A percentile compares a stretch with the other conserved stretches of the same genome.
These are phyloP conservation scores for Calonectria multiphialidica DNA, from an alignment of 2,329 filamentous ascomycete species.

Conservation along the genomic window DNA sequence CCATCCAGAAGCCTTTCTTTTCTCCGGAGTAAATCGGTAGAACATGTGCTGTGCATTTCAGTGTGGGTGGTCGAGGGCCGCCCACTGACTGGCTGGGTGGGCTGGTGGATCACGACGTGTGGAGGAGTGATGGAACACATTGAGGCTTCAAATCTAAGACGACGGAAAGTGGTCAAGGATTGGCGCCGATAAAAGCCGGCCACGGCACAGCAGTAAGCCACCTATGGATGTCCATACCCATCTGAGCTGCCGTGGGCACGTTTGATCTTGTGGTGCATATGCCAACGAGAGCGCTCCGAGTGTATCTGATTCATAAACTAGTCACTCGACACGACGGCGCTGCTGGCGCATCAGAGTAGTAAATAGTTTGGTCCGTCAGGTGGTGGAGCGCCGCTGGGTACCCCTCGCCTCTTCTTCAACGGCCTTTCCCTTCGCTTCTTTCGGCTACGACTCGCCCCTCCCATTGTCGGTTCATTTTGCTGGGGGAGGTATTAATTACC, in stretches of 20 bases:
- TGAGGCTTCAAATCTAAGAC: conserved; percentile 2
- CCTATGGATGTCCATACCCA: neutral
- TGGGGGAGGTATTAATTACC: neutral
- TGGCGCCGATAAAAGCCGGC: neutral
- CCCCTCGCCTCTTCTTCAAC: conserved; percentile 5
- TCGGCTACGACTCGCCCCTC: conserved; percentile 1
- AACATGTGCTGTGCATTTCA: neutral
- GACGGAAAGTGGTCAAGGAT: conserved; percentile 12
- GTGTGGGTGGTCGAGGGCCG: conserved; percentile 1
- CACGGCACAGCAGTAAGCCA: conserved; percentile 11
- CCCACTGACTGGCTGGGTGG: conserved; percentile 4
- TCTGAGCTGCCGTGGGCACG: neutral
- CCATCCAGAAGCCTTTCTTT: neutral
- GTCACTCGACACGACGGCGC: neutral
- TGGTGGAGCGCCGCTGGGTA: neutral
- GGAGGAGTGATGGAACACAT: conserved; percentile 20
- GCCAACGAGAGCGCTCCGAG: neutral
- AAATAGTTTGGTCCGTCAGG: neutral
- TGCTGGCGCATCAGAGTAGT: neutral
- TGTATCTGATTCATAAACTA: neutral
- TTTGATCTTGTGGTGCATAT: neutral
- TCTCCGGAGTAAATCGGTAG: neutral
- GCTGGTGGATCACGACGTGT: conserved; percentile 7
- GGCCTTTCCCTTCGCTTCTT: neutral
- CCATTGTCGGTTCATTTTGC: neutral